Evolutionary conservation across 352 stramenopile genomes (phyloP), one percentile per base, ranked within the genome.

Genomic region (Phytophthora colocasiae): DNA sequence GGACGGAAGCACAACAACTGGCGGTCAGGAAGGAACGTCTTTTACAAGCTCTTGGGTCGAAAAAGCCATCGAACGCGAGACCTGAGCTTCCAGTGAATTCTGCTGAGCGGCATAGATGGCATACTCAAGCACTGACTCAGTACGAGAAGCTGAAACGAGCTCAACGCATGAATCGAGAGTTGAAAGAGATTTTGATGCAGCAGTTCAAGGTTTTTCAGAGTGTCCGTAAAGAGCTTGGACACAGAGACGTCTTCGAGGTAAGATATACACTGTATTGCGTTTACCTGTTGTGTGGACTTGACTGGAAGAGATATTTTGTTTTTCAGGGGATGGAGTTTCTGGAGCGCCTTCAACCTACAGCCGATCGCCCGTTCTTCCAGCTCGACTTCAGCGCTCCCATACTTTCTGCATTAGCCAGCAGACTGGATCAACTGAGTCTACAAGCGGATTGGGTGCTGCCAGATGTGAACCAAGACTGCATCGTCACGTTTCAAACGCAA

Each of bases 321-420:
- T 19, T 34, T 8, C 19, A 49, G 52, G 29, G n/a, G 46, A 32
- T 50, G 27, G 26, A 43, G 5, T 60, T 51, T 43, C 2, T 43
- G 4, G 26, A 51, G n/a, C 39, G 12, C 22, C 52, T 43, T 2
- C 14, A 51, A 15, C 52, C 52, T 26, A 60, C 27, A 1, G 52
- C 40, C 15, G 52, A 60, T 8, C 26, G 27, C 40, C 26, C 52
- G n/a, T 43, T 51, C 27, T 51, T 43, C 15, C 52, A 51, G 6
- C 22, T 60, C 19, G 52, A 60, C 27, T 50, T 50, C 17, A 60
- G 24, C 9, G 52, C 31, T 24, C 27, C 27, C 15, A 39, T 60
- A n/a, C 14, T 51, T 12, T 15, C 29, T 22, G 27, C 31, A 8
- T n/a, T 60, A 29, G 4, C 52, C 14, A 51, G 27, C 15, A 43